Evolutionary conservation across 2,329 filamentous ascomycete genomes (phyloP), one percentile per base, ranked within the genome.

Genomic region (Lachnellula arida): DNA sequence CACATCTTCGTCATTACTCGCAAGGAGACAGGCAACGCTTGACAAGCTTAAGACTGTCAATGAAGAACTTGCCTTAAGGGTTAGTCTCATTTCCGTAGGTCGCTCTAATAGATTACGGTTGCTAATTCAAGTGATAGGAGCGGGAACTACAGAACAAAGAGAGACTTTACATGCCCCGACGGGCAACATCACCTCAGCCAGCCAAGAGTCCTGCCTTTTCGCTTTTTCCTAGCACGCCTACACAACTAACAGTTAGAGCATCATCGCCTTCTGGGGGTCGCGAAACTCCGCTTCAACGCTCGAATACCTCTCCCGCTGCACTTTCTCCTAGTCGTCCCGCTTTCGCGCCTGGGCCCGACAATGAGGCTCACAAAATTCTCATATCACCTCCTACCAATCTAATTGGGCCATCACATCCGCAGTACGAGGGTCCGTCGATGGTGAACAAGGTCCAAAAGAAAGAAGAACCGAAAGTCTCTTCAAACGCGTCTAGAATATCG

Each of bases 11-110:
- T 54, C 61, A 23, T 72, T 86, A 7, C 72, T 85, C 25, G 77
- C 77, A 23, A 77, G 82, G 55, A 76, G 83, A 43, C 82, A 86
- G 61, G 81, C 81, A 7, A 83, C 79, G 0, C 67, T 85, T 12
- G 77, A 82, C 53, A 81, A 77, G 55, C 71, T 88, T 1, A 81
- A 78, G 60, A 78, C 76, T 19, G 77, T 81, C 40, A 78, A 78
- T 51, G 76, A 78, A 56, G 72, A 73, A 50, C 64, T 74, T 47
- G 65, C 61, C 65, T 69, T 65, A 69, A 76, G 70, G 62, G 69
- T 68, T 56, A 55, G 52, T 48, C 49, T 55, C 46, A 54, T 51
- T 34, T 58, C 49, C 55, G 55, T n/a, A 49, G 44, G 48, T 47
- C 50, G 46, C 39, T 32, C 37, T 49, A 44, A 57, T 55, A 43